A percentile compares a stretch with the other conserved stretches of the same genome.
Evolutionary conservation across 108 stramenopile species (phyloP).

Genomic region (Mayamaea pseudoterrestris): DNA sequence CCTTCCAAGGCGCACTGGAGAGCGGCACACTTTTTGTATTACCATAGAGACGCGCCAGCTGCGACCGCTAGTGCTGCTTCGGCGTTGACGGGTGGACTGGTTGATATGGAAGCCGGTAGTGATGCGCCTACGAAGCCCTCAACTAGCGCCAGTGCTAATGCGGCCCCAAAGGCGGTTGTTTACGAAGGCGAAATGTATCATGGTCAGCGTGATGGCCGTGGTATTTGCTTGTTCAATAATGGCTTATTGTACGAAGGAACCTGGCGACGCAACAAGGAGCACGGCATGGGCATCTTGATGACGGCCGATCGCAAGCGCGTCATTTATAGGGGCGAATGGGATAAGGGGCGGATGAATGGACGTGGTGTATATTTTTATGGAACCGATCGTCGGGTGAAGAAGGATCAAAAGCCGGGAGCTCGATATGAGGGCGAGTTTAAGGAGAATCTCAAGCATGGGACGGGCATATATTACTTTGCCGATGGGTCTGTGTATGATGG

Average conservation of each 20-base stretch:
- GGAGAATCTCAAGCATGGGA: constrained; percentile 65
- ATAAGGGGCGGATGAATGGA: constrained; percentile 74
- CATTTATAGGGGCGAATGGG: constrained; percentile 81
- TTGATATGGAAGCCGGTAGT: constrained; percentile 4
- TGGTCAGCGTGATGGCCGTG: constrained; percentile 55
- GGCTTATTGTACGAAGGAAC: constrained; percentile 75
- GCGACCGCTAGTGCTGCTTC: no score
- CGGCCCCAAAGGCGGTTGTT: constrained; percentile 39
- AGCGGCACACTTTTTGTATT: constrained; percentile 75
- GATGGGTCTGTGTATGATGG: constrained; percentile 69
- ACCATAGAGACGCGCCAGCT: constrained; percentile 34
- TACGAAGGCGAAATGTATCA: constrained; percentile 85
- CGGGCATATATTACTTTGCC: constrained; percentile 58
- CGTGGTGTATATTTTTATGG: constrained; percentile 68
- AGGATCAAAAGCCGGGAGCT: not conserved
- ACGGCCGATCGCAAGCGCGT: constrained; percentile 55
- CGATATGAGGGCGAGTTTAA: constrained; percentile 77
- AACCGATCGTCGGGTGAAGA: not conserved
- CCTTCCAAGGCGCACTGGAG: constrained; percentile 64
- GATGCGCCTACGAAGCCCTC: constrained; percentile 8
- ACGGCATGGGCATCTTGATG: constrained; percentile 69
- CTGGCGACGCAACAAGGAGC: constrained; percentile 80
- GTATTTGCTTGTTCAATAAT: constrained; percentile 73
- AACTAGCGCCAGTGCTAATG: constrained; percentile 1
- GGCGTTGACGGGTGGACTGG: no score